Evolutionary conservation across 1,139 yeast genomes (phyloP), one percentile per base, ranked within the genome.

Genomic region (Meyerozyma athensensis): DNA sequence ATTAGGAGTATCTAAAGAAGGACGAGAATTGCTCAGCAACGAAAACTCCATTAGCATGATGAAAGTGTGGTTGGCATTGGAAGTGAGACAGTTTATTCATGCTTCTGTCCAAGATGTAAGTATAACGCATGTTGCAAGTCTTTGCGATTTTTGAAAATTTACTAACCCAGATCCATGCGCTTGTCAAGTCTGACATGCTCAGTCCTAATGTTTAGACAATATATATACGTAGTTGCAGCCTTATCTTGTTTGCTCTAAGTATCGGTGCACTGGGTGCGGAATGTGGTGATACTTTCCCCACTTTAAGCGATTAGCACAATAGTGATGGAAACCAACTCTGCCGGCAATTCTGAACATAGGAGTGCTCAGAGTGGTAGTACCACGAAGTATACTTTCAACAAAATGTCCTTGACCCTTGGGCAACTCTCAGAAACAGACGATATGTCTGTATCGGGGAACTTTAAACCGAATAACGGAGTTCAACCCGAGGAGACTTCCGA

Each of bases 21-120:
- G 81, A 31, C 67, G 77, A 44, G 74, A 74, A 46, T 65, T 82
- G 14, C 59, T 81, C 36, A 65, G 70, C 42, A 72, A 77, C 51
- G 79, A 78, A 30, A 82, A 81, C 50, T 71, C 81, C 18, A 49
- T 86, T 40, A 79, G 85, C 18, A 86, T 89, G 96, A 65, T 86
- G 43, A 86, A 86, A 56, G 92, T 90, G 18, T 90, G 97, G 97
- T 54, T 87, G 39, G 92, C 95, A 0, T 65, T 92, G 30, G 97
- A 92, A 62, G 82, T 86, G 4, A 75, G 97, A 55, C 95, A 86
- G 57, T 81, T 90, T 52, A 81, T 92, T 57, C 80, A 72, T 48
- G 86, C 95, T 19, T 83, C 95, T 2, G 76, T 86, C n/a, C 85
- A 82, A 54, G 96, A 86, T 52, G 82, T 79, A 56, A 52, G 78